A percentile compares a stretch with the other conserved stretches of the same genome.
Conservation (phyloP, 805 yeast genomes). For the Candida germanica region DNA sequence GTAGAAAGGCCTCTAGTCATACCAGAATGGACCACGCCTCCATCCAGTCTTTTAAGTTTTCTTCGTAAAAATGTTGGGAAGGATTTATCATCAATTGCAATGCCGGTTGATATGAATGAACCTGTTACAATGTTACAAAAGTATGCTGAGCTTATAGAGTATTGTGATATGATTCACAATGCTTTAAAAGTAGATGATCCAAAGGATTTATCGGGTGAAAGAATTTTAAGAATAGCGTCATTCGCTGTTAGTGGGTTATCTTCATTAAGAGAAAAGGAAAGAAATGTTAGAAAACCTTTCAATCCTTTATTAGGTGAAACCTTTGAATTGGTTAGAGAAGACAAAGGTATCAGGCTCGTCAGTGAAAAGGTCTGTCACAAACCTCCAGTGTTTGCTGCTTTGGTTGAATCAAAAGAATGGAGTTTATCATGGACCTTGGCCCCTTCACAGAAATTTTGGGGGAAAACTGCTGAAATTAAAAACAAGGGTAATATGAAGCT, state of each 20-base stretch:
- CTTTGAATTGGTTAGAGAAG: conserved; percentile 84
- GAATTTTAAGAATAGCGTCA: conserved; percentile 66
- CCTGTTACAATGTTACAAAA: conserved; percentile 82
- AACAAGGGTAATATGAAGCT: conserved; percentile 70
- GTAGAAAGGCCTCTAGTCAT: conserved; percentile 59
- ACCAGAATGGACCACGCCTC: conserved; percentile 56
- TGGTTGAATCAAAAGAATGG: conserved; percentile 75
- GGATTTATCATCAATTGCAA: conserved; percentile 77
- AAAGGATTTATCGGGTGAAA: conserved; percentile 46
- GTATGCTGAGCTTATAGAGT: conserved; percentile 78
- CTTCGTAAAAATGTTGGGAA: conserved; percentile 90
- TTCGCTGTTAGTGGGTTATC: conserved; percentile 80
- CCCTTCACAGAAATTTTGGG: conserved; percentile 92
- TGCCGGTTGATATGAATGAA: conserved; percentile 94
- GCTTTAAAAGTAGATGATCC: conserved; percentile 49
- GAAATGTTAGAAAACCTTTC: conserved; percentile 86
- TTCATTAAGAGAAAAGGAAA: conserved; percentile 64
- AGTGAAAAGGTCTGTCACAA: conserved; percentile 87
- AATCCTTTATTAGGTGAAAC: conserved; percentile 95
- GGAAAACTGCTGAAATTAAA: conserved; percentile 81
- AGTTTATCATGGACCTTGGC: conserved; percentile 57
- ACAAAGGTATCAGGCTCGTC: conserved; percentile 66
- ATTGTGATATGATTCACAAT: conserved; percentile 59
- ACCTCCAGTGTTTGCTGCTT: conserved; percentile 81
- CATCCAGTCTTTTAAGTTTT: conserved; percentile 79